A percentile compares a stretch with the other conserved stretches of the same genome.
Evolutionary conservation across 2,329 filamentous ascomycete genomes (phyloP).

Genomic region (Aspergillus flavus): DNA sequence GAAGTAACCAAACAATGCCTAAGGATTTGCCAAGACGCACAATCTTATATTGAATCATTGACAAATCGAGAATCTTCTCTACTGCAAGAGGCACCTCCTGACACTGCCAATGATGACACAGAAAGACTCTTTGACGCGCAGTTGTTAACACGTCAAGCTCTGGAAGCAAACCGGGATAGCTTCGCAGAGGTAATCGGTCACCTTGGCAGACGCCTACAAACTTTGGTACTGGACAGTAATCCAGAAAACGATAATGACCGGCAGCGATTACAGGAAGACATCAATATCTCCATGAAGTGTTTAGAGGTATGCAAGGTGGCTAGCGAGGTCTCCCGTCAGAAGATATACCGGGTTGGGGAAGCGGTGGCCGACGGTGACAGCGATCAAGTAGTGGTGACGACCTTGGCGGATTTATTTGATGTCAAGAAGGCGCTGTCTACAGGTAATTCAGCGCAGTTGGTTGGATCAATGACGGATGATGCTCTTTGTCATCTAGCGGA

Average conservation of each 20-base stretch:
- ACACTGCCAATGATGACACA: constrained; percentile 15
- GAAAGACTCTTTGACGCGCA: constrained; percentile 36
- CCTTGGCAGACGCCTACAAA: constrained; percentile 37
- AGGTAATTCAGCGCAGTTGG: constrained; percentile 37
- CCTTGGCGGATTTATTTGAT: constrained; percentile 47
- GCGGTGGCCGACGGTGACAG: constrained; percentile 41
- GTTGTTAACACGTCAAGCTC: constrained; percentile 31
- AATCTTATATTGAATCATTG: constrained; percentile 38
- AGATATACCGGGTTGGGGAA: constrained; percentile 41
- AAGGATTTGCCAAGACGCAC: constrained; percentile 43
- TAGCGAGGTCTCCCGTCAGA: constrained; percentile 33
- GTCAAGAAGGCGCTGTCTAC: constrained; percentile 40
- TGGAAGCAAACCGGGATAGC: constrained; percentile 35
- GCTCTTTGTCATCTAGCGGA: constrained; percentile 27
- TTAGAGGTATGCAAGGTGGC: constrained; percentile 44
- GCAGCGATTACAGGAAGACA: constrained; percentile 37
- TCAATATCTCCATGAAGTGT: constrained; percentile 39
- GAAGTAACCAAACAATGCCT: constrained; percentile 43
- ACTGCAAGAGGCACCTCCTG: constrained; percentile 10
- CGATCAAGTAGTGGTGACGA: constrained; percentile 47
- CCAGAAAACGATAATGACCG: constrained; percentile 21
- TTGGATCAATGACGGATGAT: constrained; percentile 41
- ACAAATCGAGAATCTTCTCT: constrained; percentile 29
- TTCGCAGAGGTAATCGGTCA: constrained; percentile 35
- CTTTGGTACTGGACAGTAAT: constrained; percentile 26